Evolutionary conservation across 2,329 filamentous ascomycete species (phyloP).

Genomic region (Epichloe festucae): DNA sequence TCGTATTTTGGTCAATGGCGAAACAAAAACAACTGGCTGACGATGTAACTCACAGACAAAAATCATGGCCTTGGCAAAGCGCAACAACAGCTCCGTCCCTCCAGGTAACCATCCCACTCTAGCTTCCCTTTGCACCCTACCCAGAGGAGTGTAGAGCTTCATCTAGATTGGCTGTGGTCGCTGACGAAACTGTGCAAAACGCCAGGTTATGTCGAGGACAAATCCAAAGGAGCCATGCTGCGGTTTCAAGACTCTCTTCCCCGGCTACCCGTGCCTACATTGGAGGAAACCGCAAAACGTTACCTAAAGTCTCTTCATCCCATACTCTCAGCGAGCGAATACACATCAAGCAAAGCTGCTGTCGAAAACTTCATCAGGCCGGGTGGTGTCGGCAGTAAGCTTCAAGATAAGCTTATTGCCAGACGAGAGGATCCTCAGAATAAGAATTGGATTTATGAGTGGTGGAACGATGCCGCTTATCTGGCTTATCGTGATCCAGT

Average conservation of each 20-base stretch:
- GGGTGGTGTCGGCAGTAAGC: conserved; percentile 66
- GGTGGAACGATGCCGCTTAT: conserved; percentile 97
- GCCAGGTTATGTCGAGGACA: conserved; percentile 72
- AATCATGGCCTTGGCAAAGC: conserved; percentile 39
- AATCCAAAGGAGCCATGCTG: conserved; percentile 66
- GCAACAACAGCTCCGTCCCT: conserved; percentile 46
- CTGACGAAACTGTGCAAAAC: neutral
- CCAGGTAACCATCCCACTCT: conserved; percentile 22
- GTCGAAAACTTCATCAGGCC: conserved; percentile 81
- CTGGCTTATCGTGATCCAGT: conserved; percentile 88
- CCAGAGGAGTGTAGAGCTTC: neutral
- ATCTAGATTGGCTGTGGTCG: too few species aligned
- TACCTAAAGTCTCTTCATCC: conserved; percentile 73
- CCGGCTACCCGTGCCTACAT: conserved; percentile 62
- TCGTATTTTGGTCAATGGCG: neutral
- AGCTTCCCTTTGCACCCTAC: neutral
- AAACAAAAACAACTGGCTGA: neutral
- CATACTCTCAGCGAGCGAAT: conserved; percentile 55
- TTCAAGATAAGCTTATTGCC: conserved; percentile 79
- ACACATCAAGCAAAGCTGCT: conserved; percentile 62
- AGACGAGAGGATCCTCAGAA: conserved; percentile 64
- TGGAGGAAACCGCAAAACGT: conserved; percentile 68
- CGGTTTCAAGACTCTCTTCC: conserved; percentile 80
- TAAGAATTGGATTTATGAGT: conserved; percentile 93
- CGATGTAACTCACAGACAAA: conserved; percentile 8